Evolutionary conservation across 345 rosid species (phyloP).

Genomic region (Balakata baccata): DNA sequence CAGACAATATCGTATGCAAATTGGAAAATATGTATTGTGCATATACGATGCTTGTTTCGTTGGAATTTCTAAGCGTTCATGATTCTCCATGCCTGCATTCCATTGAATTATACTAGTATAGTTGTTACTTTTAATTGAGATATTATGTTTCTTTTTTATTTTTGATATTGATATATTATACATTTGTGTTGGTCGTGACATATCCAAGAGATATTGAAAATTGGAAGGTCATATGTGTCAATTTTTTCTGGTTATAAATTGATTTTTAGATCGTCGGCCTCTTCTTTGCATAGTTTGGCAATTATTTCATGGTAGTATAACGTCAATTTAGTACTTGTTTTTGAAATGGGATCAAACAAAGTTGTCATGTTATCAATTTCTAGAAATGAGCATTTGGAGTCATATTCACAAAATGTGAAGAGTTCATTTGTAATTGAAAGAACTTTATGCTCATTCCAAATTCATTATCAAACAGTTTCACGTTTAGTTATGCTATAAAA

Average conservation of each 20-base stretch:
- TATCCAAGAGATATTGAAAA: background rate
- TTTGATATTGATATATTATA: no score
- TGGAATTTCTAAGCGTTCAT: no score
- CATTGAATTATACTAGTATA: background rate
- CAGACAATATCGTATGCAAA: background rate
- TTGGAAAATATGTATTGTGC: background rate
- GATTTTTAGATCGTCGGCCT: no score
- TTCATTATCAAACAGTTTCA: background rate
- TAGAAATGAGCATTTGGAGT: no score
- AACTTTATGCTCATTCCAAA: background rate
- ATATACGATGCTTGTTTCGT: background rate
- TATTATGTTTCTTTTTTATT: no score
- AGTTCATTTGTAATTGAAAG: background rate
- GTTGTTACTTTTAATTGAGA: background rate
- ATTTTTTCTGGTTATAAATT: no score
- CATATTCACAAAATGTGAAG: background rate
- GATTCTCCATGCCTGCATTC: background rate
- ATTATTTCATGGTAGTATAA: no score
- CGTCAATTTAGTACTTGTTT: no score
- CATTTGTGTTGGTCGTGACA: background rate
- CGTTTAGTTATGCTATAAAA: background rate
- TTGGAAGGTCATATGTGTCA: background rate
- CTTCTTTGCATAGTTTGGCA: no score
- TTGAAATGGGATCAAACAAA: no score
- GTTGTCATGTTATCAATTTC: no score